Base-by-base conservation (phyloP, 2,329 filamentous ascomycete genomes). In the Xylaria polymorpha region DNA sequence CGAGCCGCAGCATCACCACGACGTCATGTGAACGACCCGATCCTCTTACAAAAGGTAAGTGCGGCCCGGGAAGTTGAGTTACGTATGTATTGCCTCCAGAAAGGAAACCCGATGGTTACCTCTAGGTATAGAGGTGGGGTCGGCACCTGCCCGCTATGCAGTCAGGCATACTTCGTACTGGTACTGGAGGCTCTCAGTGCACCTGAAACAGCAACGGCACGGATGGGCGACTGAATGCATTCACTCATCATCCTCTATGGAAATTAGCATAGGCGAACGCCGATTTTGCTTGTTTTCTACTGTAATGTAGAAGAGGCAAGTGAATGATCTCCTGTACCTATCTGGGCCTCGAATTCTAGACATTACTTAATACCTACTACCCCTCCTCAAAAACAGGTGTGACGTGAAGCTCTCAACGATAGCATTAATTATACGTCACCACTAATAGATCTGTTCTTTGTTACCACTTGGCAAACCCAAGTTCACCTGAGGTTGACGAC, bases 121-220 rank as follows among this genome's bases (percentile, higher is more conserved):
- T n/a, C n/a, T n/a, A n/a, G n/a, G n/a, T 35, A 35, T 35, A 8
- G 8, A 35, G 4, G 32, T 35, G 32, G 32, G 8, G 4, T 35
- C 8, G 32, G 32, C 32, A 35, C 32, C 32, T 35, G 32, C 32
- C 4, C 4, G 4, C 32, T 35, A 35, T 35, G 32, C 8, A 35
- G 4, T 8, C 8, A 35, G 32, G 4, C 8, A 35, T 35, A 35
- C 8, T 4, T 4, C 8, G 32, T 8, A 35, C 8, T 35, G 4
- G 8, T 35, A 15, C 15, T 43, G 12, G 3, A 43, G 44, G 44
- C n/a, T 48, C 32, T 64, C 41, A 57, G 25, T 14, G 29, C 37
- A 37, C 63, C 25, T 61, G 48, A 61, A 66, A 66, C 56, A 61
- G 15, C 32, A 20, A 50, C 48, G 56, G 63, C 63, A 66, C 37